phyloP scores from a whole-genome alignment of 2,329 filamentous ascomycete genomes.

The Aspergillus sp. region DNA sequence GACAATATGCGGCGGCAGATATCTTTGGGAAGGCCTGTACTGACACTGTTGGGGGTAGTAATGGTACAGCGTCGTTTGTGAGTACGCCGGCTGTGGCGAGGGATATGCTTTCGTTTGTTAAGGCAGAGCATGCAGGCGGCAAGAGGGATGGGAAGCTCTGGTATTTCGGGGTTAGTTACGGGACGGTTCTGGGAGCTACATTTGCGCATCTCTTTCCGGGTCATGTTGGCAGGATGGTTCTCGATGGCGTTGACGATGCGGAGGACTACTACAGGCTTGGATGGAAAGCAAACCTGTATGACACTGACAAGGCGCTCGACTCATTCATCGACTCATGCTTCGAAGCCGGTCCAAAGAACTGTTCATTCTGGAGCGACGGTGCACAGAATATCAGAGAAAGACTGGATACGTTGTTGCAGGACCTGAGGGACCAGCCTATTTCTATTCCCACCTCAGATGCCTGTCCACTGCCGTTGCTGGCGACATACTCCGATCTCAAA shows the following conservation, averaged over 20 bases:
- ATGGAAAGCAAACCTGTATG: constrained; percentile 16
- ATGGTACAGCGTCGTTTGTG: constrained; percentile 28
- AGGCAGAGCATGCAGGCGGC: constrained; percentile 18
- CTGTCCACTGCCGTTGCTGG: not conserved
- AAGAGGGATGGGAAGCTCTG: constrained; percentile 15
- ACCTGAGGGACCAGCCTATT: not conserved
- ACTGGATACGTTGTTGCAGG: not conserved
- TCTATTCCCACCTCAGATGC: not conserved
- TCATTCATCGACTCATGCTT: not conserved
- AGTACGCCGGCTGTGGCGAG: constrained; percentile 29
- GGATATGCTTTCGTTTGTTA: constrained; percentile 31
- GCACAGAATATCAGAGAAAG: not conserved
- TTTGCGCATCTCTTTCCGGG: constrained; percentile 42
- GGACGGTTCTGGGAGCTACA: constrained; percentile 40
- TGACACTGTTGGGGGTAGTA: constrained; percentile 6
- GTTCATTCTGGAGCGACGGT: not conserved
- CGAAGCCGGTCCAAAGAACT: not conserved
- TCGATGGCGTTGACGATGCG: constrained; percentile 21
- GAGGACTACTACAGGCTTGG: constrained; percentile 19
- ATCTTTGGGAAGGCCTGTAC: constrained; percentile 18
- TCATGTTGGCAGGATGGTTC: constrained; percentile 14
- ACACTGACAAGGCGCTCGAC: constrained; percentile 42
- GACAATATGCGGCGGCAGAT: constrained; percentile 12
- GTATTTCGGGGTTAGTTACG: constrained; percentile 38
- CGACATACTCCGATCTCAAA: not conserved